Conservation (phyloP, 306 rosid species). For the Vigna hirtella region DNA sequence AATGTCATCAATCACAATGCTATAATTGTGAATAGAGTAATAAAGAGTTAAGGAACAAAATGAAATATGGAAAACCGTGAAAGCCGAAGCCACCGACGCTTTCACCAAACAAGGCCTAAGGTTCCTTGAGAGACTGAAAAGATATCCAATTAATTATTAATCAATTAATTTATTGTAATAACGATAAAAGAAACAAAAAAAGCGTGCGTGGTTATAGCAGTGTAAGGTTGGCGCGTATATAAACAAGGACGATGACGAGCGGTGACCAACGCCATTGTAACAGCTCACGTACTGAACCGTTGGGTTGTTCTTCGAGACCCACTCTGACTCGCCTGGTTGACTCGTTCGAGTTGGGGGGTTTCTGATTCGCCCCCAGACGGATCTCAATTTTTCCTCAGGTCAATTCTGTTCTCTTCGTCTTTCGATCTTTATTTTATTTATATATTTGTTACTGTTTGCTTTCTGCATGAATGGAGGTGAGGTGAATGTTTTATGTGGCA, state of each 20-base stretch:
- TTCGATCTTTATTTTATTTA: background rate
- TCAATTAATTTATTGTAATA: background rate
- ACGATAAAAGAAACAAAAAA: background rate
- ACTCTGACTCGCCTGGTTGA: slow-evolving; percentile 42
- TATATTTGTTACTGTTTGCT: background rate
- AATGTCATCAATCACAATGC: background rate
- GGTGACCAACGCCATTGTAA: slow-evolving; percentile 44
- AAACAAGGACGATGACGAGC: slow-evolving; percentile 29
- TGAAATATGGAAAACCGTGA: slow-evolving; percentile 40
- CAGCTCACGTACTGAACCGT: slow-evolving; percentile 45
- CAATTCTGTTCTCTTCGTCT: background rate
- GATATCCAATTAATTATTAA: background rate
- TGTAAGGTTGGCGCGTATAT: slow-evolving; percentile 44
- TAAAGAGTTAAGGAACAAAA: background rate
- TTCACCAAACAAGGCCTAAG: slow-evolving; percentile 43
- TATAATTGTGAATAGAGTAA: background rate
- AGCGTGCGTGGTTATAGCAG: background rate
- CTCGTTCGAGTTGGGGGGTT: slow-evolving; percentile 46
- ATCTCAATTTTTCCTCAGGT: slow-evolving; percentile 41
- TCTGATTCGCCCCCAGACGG: slow-evolving; percentile 24
- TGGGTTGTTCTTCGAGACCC: slow-evolving; percentile 38
- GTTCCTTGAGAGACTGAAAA: slow-evolving; percentile 33
- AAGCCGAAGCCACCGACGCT: slow-evolving; percentile 43
- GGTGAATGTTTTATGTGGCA: slow-evolving; percentile 33
- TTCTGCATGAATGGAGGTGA: slow-evolving; percentile 8